These are phyloP conservation scores for Multifurca ochricompacta DNA, from an alignment of 768 basidiomycete species.

Conservation along the genomic window DNA sequence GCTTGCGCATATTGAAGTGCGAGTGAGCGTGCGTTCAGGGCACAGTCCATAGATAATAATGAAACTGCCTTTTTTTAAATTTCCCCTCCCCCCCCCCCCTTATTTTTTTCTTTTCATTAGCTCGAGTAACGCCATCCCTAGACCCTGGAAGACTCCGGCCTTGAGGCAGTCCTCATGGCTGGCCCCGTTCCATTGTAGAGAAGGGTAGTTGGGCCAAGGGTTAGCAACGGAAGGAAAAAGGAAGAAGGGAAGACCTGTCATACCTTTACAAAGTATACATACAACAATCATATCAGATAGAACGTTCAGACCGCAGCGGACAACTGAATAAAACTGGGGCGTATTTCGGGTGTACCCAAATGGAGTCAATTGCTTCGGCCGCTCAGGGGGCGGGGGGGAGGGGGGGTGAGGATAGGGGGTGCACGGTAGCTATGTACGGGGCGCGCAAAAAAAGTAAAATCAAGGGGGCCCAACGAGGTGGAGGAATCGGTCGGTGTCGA, in stretches of 20 bases:
- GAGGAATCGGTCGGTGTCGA: conserved; percentile 1
- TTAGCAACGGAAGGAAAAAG: conserved; percentile 1
- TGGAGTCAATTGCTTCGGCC: not conserved
- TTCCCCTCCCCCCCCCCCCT: too few relatives aligned
- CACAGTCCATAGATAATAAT: not conserved
- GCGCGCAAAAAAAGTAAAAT: conserved; percentile 1
- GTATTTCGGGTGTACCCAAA: not conserved
- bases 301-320: not conserved
- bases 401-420: too few relatives aligned
- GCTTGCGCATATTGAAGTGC: not conserved
- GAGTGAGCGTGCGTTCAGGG: not conserved
- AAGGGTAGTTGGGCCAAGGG: not conserved
- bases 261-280: not conserved
- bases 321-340: not conserved
- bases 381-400: not conserved
- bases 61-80: too few relatives aligned
- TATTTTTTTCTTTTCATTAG: too few relatives aligned
- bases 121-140: too few relatives aligned
- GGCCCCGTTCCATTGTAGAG: not conserved
- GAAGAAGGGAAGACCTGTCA: not conserved
- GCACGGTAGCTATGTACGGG: not conserved
- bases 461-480: not conserved
- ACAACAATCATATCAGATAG: not conserved
- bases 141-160: not conserved
- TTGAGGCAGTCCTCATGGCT: not conserved